Evolutionary conservation across 1,139 yeast species (phyloP).

Genomic region (Debaryomycetaceae sp.): DNA sequence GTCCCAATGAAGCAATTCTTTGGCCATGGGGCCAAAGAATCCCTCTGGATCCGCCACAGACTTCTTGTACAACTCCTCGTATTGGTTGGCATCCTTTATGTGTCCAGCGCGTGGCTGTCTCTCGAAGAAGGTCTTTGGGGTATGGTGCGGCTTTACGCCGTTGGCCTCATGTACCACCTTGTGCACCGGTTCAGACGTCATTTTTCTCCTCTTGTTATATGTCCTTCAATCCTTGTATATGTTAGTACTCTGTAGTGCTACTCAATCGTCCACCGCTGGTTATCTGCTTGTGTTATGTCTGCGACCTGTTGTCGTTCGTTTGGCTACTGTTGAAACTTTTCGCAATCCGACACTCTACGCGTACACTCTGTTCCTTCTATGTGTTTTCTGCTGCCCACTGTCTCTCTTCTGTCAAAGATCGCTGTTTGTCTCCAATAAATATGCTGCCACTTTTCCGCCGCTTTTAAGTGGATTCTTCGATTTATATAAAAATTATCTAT

Average conservation of each 20-base stretch:
- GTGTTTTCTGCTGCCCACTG: neutral
- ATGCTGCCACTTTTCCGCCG: no score
- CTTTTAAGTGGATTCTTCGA: neutral
- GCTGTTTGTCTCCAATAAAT: no score
- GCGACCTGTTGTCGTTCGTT: no score
- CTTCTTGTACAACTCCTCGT: conserved; percentile 67
- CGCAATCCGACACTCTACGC: neutral
- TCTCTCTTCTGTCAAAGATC: neutral
- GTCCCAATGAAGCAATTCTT: conserved; percentile 80
- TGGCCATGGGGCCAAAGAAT: conserved; percentile 83
- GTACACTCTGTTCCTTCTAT: neutral
- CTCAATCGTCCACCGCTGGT: neutral
- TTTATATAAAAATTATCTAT: neutral
- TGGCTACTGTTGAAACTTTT: no score
- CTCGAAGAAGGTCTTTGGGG: conserved; percentile 73
- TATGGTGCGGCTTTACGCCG: conserved; percentile 54
- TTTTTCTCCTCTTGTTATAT: conserved; percentile 17
- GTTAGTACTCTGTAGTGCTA: neutral
- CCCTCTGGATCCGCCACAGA: conserved; percentile 78
- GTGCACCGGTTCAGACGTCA: conserved; percentile 23
- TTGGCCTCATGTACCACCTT: conserved; percentile 81
- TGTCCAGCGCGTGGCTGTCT: conserved; percentile 63
- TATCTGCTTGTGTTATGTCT: no score
- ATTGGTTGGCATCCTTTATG: conserved; percentile 58
- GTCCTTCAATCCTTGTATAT: neutral